These are phyloP conservation scores for Excoecaria cochinchinensis DNA, from an alignment of 345 rosid species.

Conservation along the genomic window DNA sequence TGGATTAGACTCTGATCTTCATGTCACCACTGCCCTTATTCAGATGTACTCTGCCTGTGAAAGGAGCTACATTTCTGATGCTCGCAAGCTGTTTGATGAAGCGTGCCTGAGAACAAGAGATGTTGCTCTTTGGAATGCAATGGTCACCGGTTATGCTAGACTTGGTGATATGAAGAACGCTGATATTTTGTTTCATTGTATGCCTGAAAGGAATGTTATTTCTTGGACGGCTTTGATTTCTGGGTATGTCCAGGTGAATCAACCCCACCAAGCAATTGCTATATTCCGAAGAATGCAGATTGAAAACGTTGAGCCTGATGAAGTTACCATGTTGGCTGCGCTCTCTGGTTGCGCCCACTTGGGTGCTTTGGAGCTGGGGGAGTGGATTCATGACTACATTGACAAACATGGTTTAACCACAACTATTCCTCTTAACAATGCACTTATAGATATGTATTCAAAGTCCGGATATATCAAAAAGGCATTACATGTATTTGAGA, in stretches of 20 bases:
- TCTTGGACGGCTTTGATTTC: conserved; percentile 74
- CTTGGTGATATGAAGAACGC: conserved; percentile 48
- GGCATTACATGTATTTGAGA: conserved; percentile 56
- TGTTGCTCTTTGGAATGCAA: conserved; percentile 62
- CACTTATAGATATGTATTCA: conserved; percentile 69
- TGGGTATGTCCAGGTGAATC: conserved; percentile 52
- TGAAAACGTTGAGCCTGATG: conserved; percentile 64
- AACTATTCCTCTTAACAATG: conserved; percentile 55
- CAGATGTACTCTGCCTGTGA: conserved; percentile 47
- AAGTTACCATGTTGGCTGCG: conserved; percentile 54
- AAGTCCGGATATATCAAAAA: conserved; percentile 60
- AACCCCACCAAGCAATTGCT: conserved; percentile 48
- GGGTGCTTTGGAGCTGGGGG: conserved; percentile 60
- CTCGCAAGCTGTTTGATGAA: conserved; percentile 60
- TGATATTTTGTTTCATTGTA: conserved; percentile 42
- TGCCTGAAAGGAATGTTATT: conserved; percentile 56
- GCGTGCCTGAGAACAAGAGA: conserved; percentile 18
- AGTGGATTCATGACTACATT: conserved; percentile 52
- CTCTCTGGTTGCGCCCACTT: conserved; percentile 71
- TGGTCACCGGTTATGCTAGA: conserved; percentile 51
- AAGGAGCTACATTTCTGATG: conserved; percentile 25
- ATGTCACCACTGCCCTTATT: conserved; percentile 53
- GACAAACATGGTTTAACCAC: conserved; percentile 34
- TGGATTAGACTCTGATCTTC: conserved; percentile 47
- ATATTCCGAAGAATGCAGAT: conserved; percentile 57